These are phyloP conservation scores for Colletotrichum simmondsii DNA, from an alignment of 2,329 filamentous ascomycete species.

Conservation along the genomic window DNA sequence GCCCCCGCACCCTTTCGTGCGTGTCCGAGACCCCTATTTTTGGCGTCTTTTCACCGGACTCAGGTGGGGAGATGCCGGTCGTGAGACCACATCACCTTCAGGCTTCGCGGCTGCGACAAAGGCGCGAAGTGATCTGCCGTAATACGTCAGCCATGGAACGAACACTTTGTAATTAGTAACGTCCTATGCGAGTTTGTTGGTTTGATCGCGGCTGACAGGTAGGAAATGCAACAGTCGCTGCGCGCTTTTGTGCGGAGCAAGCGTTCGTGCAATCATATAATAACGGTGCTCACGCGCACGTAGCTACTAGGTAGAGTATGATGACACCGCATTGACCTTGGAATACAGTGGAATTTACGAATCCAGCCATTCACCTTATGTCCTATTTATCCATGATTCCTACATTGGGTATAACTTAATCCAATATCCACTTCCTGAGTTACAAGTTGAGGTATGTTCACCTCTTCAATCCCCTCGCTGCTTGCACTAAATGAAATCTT, in stretches of 20 bases:
- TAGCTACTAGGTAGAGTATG: too few species aligned
- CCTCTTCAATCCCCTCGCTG: too few species aligned
- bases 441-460: too few species aligned
- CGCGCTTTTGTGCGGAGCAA: not conserved
- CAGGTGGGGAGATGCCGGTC: conserved; percentile 17
- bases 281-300: not conserved
- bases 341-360: too few species aligned
- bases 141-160: not conserved
- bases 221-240: not conserved
- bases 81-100: not conserved
- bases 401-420: too few species aligned
- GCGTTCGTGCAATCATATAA: not conserved
- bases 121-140: not conserved
- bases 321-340: too few species aligned
- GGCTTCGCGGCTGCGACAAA: not conserved
- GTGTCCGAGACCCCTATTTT: conserved; percentile 1
- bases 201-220: too few species aligned
- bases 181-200: not conserved
- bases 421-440: too few species aligned
- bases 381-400: too few species aligned
- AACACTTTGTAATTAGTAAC: not conserved
- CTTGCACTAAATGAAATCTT: too few species aligned
- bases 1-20: not conserved
- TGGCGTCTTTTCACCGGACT: not conserved
- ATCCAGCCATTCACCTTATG: too few species aligned